Conservation (phyloP, 768 basidiomycete species). For the Coprinellus aureogranulatus region DNA sequence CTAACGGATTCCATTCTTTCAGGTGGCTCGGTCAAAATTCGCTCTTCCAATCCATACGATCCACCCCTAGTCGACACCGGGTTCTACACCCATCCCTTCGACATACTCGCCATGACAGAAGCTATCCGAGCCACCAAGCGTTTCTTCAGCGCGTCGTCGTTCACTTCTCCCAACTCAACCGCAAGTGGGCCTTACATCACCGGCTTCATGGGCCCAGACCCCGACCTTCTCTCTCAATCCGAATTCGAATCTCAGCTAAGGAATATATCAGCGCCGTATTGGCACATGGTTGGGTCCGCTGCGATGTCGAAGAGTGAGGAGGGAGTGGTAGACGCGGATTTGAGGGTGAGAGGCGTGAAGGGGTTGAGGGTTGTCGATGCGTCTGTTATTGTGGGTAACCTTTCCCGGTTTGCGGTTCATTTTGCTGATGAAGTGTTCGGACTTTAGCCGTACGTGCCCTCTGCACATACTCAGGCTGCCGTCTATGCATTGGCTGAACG, state of each 20-base stretch:
- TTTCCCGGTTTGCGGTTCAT: not conserved
- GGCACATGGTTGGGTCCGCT: constrained; percentile 3
- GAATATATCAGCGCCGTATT: not conserved
- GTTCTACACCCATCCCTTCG: constrained; percentile 32
- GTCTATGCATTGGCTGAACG: constrained; percentile 13
- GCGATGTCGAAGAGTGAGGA: not conserved
- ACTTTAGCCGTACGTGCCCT: constrained; percentile 13
- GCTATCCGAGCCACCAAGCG: constrained; percentile 13
- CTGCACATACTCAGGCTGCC: constrained; percentile 11
- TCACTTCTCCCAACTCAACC: not conserved
- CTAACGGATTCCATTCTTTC: too few species aligned
- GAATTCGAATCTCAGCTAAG: not conserved
- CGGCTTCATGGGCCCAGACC: not conserved
- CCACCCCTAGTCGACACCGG: constrained; percentile 47
- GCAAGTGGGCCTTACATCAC: not conserved
- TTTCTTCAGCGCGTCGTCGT: constrained; percentile 12
- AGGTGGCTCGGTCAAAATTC: constrained; percentile 33
- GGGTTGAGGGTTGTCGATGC: constrained; percentile 12
- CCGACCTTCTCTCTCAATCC: not conserved
- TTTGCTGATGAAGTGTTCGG: not conserved
- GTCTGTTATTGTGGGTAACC: not conserved
- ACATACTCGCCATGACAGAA: constrained; percentile 23
- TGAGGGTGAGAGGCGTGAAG: constrained; percentile 1
- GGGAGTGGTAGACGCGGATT: constrained; percentile 6
- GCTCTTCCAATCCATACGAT: constrained; percentile 41